A percentile compares a stretch with the other conserved stretches of the same genome.
Conservation (phyloP, 1,139 yeast genomes). For the Taiozyma sp. region DNA sequence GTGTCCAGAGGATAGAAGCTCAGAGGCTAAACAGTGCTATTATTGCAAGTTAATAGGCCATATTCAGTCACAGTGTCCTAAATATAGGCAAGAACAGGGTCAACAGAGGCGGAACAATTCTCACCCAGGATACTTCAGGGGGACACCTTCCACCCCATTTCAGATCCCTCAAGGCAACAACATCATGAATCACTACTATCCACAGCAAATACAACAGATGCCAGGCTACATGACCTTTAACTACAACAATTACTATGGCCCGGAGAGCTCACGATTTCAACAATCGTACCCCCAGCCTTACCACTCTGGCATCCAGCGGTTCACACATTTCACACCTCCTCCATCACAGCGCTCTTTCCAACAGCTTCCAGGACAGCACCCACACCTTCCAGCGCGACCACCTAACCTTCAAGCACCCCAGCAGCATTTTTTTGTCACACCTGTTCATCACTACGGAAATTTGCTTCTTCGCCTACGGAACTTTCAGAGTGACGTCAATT, state of each 20-base stretch:
- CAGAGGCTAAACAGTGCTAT: slow-evolving; percentile 18
- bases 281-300: not conserved
- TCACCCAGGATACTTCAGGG: not conserved
- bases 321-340: not conserved
- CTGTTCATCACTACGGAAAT: slow-evolving; percentile 6
- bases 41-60: slow-evolving; percentile 20
- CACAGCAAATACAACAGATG: not conserved
- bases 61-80: slow-evolving; percentile 18
- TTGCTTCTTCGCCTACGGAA: slow-evolving; percentile 5
- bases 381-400: slow-evolving; percentile 1
- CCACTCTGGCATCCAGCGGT: not conserved
- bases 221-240: slow-evolving; percentile 5
- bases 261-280: not conserved
- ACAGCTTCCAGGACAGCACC: slow-evolving; percentile 5
- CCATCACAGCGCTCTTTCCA: slow-evolving; percentile 2
- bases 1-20: slow-evolving; percentile 13
- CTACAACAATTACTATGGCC: not conserved
- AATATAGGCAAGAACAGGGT: not conserved
- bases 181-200: not conserved
- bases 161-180: not conserved
- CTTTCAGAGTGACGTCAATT: not conserved
- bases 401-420: not conserved
- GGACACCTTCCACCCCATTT: not conserved
- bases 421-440: not conserved
- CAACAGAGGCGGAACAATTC: not conserved